Evolutionary conservation across 345 rosid species (phyloP).

Genomic region (Stellera chamaejasme): DNA sequence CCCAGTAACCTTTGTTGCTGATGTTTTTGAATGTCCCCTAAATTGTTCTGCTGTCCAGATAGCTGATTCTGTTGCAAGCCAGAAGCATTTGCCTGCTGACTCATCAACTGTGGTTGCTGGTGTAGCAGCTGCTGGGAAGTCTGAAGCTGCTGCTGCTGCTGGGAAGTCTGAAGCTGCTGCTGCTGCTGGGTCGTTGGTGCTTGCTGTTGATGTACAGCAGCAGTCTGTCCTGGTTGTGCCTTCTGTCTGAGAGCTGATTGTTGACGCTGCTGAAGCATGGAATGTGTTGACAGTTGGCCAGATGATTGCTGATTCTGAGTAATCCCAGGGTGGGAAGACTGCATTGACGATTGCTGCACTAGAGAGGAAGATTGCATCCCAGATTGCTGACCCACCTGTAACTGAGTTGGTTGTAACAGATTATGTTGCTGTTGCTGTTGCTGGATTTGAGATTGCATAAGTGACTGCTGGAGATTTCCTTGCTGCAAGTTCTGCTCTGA

Average conservation of each 20-base stretch:
- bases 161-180: constrained; percentile 26
- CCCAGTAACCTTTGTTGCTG: constrained; percentile 60
- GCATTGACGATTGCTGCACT: constrained; percentile 51
- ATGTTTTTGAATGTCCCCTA: constrained; percentile 80
- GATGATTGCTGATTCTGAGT: constrained; percentile 73
- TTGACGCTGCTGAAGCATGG: constrained; percentile 75
- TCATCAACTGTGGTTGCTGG: constrained; percentile 52
- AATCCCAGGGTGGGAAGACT: constrained; percentile 43
- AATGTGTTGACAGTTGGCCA: constrained; percentile 56
- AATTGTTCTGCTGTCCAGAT: constrained; percentile 51
- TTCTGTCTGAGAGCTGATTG: constrained; percentile 59
- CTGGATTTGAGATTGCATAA: constrained; percentile 57
- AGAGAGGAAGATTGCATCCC: constrained; percentile 54
- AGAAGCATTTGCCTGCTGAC: constrained; percentile 51
- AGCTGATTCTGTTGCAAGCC: constrained; percentile 62
- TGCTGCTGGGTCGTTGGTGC: constrained; percentile 57
- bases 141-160: constrained; percentile 11
- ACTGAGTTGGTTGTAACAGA: constrained; percentile 50
- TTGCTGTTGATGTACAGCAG: constrained; percentile 72
- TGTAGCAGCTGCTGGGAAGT: constrained; percentile 32
- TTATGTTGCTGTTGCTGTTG: constrained; percentile 57
- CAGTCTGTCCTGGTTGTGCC: constrained; percentile 53
- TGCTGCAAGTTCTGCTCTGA: constrained; percentile 44
- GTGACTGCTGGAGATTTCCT: constrained; percentile 57
- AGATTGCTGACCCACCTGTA: constrained; percentile 74